Evolutionary conservation across 2,329 filamentous ascomycete species (phyloP).

Genomic region (Xylariaceae sp.): DNA sequence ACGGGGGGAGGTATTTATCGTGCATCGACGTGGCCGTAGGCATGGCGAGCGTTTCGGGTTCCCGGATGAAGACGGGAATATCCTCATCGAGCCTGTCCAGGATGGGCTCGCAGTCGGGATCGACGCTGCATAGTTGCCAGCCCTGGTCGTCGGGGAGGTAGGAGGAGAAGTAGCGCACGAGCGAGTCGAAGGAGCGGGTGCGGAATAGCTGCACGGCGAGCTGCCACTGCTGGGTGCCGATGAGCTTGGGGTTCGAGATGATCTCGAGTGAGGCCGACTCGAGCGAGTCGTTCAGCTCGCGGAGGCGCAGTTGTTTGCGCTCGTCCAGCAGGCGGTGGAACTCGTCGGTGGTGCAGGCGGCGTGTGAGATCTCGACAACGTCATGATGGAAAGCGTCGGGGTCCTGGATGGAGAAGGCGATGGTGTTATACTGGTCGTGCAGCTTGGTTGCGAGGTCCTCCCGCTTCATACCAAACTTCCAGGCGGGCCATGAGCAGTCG

Average conservation of each 20-base stretch:
- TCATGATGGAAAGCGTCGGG: constrained; percentile 55
- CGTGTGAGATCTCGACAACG: constrained; percentile 49
- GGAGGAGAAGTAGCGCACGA: constrained; percentile 52
- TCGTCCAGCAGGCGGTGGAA: constrained; percentile 47
- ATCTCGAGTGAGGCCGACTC: constrained; percentile 54
- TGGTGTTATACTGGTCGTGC: constrained; percentile 53
- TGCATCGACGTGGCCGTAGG: constrained; percentile 13
- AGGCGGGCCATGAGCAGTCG: constrained; percentile 46
- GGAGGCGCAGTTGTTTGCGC: constrained; percentile 46
- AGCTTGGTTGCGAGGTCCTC: constrained; percentile 50
- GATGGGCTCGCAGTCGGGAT: constrained; percentile 26
- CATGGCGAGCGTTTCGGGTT: constrained; percentile 31
- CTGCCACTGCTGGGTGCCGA: constrained; percentile 53
- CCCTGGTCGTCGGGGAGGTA: constrained; percentile 47
- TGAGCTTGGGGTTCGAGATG: constrained; percentile 50
- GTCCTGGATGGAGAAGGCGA: constrained; percentile 48
- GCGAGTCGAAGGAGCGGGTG: constrained; percentile 50
- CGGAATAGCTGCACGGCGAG: constrained; percentile 52
- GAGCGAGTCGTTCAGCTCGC: constrained; percentile 47
- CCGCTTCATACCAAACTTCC: constrained; percentile 57
- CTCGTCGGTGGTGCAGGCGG: constrained; percentile 42
- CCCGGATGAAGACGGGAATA: constrained; percentile 34
- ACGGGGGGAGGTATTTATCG: constrained; percentile 31
- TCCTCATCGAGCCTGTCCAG: constrained; percentile 35
- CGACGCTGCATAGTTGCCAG: constrained; percentile 28